Percentiles rank a stretch among this genome's conserved stretches.
Conservation (phyloP, 2,329 filamentous ascomycete genomes). For the Trichoderma atroviride region DNA sequence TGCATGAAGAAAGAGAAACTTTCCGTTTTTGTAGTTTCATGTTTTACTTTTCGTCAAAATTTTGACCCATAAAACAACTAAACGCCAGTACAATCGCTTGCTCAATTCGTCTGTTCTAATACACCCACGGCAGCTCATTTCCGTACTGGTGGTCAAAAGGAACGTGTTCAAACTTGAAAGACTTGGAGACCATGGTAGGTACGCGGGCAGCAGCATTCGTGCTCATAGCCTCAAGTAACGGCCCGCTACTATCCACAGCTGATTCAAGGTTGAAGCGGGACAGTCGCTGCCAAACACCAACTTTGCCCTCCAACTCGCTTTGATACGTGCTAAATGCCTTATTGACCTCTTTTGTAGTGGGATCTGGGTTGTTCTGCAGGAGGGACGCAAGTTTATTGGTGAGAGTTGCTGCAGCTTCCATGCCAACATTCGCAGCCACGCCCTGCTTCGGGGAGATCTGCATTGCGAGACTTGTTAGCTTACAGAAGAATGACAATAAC, state of each 20-base stretch:
- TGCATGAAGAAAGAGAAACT: neutral
- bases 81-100: neutral
- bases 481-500: neutral
- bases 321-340: neutral
- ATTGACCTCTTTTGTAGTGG: neutral
- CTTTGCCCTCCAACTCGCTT: neutral
- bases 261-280: neutral
- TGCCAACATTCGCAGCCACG: neutral
- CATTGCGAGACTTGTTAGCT: neutral
- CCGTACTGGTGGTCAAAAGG: neutral
- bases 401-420: neutral
- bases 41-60: neutral
- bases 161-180: neutral
- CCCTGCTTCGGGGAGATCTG: neutral
- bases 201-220: neutral
- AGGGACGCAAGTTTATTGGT: neutral
- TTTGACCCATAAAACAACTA: neutral
- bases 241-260: neutral
- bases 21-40: neutral
- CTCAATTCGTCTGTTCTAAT: neutral
- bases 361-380: neutral
- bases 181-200: neutral
- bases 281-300: neutral
- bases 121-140: neutral
- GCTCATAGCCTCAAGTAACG: neutral